Conservation (phyloP, 225 moss, liverwort and hornwort species). For the Marchantia polymorpha region DNA sequence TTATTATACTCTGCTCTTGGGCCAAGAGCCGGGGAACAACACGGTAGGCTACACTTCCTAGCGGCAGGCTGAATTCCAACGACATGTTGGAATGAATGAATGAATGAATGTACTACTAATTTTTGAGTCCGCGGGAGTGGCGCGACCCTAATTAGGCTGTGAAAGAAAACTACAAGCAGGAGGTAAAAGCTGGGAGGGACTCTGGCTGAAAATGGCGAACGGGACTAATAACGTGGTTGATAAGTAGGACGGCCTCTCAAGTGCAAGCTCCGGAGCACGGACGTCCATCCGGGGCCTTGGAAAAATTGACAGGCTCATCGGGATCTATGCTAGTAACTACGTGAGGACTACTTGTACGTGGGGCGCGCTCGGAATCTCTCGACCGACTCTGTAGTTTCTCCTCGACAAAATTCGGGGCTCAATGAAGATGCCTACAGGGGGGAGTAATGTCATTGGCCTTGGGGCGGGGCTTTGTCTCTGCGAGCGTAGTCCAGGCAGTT, state of each 20-base stretch:
- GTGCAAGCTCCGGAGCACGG: neutral
- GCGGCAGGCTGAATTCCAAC: neutral
- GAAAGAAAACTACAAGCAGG: neutral
- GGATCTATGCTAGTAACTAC: neutral
- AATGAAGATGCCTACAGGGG: neutral
- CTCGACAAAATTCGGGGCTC: neutral
- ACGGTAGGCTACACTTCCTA: neutral
- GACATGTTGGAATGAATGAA: neutral
- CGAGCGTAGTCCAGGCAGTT: constrained; percentile 18
- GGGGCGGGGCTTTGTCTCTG: constrained; percentile 1
- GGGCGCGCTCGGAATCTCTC: neutral
- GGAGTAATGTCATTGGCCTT: neutral
- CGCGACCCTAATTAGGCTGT: neutral
- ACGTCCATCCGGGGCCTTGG: too few species aligned
- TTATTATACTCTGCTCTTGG: neutral
- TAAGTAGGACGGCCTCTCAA: neutral
- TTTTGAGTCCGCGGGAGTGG: neutral
- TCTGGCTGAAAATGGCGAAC: neutral
- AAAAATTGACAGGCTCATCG: neutral
- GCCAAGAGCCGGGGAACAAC: neutral
- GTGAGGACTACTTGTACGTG: neutral
- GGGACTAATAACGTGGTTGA: neutral
- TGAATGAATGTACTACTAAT: neutral
- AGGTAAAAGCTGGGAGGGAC: neutral
- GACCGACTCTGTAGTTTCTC: neutral